Evolutionary conservation across 257 asterid species (phyloP), one percentile per base, ranked within the genome.

Genomic region (Solanum okadae): DNA sequence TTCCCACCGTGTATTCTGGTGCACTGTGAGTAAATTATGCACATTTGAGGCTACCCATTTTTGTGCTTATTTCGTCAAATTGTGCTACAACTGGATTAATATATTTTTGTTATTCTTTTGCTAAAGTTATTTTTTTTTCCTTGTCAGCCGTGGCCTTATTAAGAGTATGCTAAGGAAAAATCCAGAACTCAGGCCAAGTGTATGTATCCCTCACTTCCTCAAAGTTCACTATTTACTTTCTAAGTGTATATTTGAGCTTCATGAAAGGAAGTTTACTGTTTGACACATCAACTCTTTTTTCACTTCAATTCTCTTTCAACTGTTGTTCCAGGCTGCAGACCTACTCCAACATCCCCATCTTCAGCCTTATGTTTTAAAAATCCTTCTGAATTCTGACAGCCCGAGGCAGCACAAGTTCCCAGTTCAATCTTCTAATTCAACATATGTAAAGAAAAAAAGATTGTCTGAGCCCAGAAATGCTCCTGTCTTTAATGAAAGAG

Each of bases 141-240:
- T 42, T 1, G 37, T 25, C 93, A 97, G 99, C 42, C 97, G 99
- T 44, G 95, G 99, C 86, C 95, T 97, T 65, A 91, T 97, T 91
- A 97, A 96, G 93, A 97, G 98, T 63, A 95, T 97, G 99, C 97
- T 97, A 78, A 91, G 99, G 37, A 96, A 91, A 91, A 95, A 95
- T 88, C 99, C 99, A 10, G 98, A 97, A 92, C 91, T 91, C 67
- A 87, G 99, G 89, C 99, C 99, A 49, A 97, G 98, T 88, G 99
- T 97, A 96, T 18, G 94, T 85, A 63, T 71, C 29, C 56, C 37
- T 20, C 22, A 56, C n/a, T 29, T 52, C 76, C 61, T 89, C 67
- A 33, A 8, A 59, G 71, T 83, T 86, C n/a, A 81, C 70, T 81
- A 46, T 81, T 46, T 27, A 81, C 68, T 29, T 44, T 18, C 42